Base-by-base conservation (phyloP, 2,329 filamentous ascomycete species). In the Aspergillus pseudotamarii region DNA sequence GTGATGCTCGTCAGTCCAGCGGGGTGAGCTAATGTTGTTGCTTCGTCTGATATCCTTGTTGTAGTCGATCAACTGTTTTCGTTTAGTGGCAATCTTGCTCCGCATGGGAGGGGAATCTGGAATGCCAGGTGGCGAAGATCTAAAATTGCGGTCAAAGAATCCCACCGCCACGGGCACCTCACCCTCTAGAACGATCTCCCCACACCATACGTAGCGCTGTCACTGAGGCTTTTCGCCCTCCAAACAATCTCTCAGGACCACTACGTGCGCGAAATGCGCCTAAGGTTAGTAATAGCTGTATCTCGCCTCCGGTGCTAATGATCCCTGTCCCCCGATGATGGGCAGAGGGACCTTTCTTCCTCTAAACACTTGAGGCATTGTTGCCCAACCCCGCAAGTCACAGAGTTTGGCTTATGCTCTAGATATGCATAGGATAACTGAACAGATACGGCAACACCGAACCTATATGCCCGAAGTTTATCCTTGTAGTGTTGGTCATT, bases 61-160 rank as follows among this genome's bases (percentile, higher is more conserved):
- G 23, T 53, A 54, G 46, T 62, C 30, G 48, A 62, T 63, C 32
- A 43, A 46, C 26, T 57, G 5, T 28, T 53, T 41, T 54, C 50
- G 51, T 56, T 56, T 43, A 63, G 61, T 63, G 43, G 30, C 57
- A 61, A 58, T 61, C 60, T 53, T 53, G 54, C 54, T 55, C 34
- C 60, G 56, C 26, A 58, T 50, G 30, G 51, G 51, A 63, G 59
- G 58, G 55, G 43, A 46, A 23, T 50, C 28, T 65, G 43, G 54
- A 65, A 45, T 60, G 59, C 57, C 63, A 64, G 62, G 69, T 71
- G 66, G 66, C 67, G 58, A 65, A 28, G 41, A 59, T 63, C 62
- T 58, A 57, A 72, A 71, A 58, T 72, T 71, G 69, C 71, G 71
- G 71, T 73, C 71, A 73, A 64, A 58, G 57, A 43, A 61, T 61